Base-by-base conservation (phyloP, 495 filamentous ascomycete genomes). In the Podospora australis region DNA sequence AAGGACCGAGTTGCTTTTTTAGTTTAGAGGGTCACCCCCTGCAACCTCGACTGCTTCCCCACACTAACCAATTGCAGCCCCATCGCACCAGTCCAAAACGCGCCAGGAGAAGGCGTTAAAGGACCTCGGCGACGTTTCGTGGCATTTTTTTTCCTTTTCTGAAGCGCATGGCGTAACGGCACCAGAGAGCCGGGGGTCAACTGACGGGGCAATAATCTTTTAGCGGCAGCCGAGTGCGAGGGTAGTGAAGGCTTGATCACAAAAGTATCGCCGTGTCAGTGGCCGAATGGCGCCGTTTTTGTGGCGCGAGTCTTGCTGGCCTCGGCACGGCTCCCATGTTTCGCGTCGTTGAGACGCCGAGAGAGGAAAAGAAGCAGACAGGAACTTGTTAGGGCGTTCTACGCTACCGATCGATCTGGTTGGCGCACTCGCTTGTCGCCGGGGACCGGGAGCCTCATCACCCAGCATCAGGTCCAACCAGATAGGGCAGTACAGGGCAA, bases 1-100 rank as follows among this genome's bases (percentile, higher is more conserved):
- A 62, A 59, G 59, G 59, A 62, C 59, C 59, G 59, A n/a, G n/a
- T n/a, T n/a, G n/a, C n/a, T n/a, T 62, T 62, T 62, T 53, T 56
- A 59, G 53, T 46, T 45, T n/a, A n/a, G n/a, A n/a, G n/a, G 52
- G 34, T 23, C 19, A 25, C 7, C 40, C 59, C 55, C 34, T 46
- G 52, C 26, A 10, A 13, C 34, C 41, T 45, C 32, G 19, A 26
- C 49, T 26, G 39, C 30, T 43, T 20, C 19, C 23, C 21, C 21
- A n/a, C n/a, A 22, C 39, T n/a, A 42, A 22, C 39, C 20, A 24
- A n/a, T 16, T 30, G 16, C n/a, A 17, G 24, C 23, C 24, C 24
- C 24, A 19, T 20, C 42, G 17, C 42, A 22, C 42, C 25, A 45
- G 19, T 14, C 13, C 40, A 9, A 16, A 5, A 7, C 2, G 38